A percentile compares a stretch with the other conserved stretches of the same genome.
Conservation (phyloP, 2,329 filamentous ascomycete species). For the Tolypocladium paradoxum region DNA sequence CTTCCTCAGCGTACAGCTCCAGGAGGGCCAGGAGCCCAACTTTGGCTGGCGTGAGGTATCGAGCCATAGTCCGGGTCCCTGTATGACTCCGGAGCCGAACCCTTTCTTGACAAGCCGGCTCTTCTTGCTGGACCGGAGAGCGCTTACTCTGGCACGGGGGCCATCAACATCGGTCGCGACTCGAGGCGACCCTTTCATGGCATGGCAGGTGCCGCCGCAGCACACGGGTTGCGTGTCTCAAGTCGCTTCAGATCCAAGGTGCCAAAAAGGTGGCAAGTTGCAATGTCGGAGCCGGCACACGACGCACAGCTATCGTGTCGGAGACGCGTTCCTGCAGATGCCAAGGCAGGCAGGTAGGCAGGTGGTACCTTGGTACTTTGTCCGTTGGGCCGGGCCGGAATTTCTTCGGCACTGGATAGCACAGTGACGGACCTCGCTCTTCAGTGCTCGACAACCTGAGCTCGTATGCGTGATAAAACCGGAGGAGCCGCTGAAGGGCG, state of each 20-base stretch:
- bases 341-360: no score
- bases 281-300: neutral
- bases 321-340: conserved; percentile 1
- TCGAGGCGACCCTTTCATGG: neutral
- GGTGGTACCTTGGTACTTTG: neutral
- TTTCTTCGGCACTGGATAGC: conserved; percentile 1
- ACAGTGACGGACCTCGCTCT: neutral
- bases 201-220: neutral
- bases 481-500: neutral
- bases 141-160: neutral
- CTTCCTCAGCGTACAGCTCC: conserved; percentile 66
- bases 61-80: conserved; percentile 46
- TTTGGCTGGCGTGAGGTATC: conserved; percentile 82
- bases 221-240: neutral
- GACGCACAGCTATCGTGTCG: neutral
- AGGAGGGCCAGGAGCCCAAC: conserved; percentile 72
- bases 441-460: no score
- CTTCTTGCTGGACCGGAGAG: neutral
- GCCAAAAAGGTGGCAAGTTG: neutral
- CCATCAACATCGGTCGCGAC: neutral
- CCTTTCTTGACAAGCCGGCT: neutral
- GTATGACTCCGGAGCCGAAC: neutral
- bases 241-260: neutral
- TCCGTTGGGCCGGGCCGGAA: neutral
- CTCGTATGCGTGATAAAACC: neutral